A percentile compares a stretch with the other conserved stretches of the same genome.
Evolutionary conservation across 75 land plant species (phyloP).

Genomic region (Cupressus sempervirens): DNA sequence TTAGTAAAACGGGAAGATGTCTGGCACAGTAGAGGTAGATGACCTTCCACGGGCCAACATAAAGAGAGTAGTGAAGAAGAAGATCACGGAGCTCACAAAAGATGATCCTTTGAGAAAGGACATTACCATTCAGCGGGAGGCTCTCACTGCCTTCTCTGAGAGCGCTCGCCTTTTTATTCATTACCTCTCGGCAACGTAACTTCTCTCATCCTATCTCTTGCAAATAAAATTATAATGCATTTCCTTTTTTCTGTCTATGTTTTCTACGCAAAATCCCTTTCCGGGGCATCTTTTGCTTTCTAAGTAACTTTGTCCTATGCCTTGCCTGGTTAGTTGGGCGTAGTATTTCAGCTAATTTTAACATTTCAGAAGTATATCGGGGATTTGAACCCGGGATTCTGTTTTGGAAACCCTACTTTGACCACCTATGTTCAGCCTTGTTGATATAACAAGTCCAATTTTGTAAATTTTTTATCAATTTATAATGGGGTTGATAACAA

Average conservation of each 20-base stretch:
- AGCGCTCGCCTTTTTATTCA: constrained; percentile 89
- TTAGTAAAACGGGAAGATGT: neutral
- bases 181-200: constrained; percentile 90
- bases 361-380: neutral
- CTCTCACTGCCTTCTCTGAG: constrained; percentile 83
- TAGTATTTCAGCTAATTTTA: neutral
- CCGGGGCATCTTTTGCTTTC: no score
- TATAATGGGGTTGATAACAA: neutral
- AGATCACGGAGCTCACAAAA: constrained; percentile 45
- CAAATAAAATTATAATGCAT: neutral
- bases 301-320: neutral
- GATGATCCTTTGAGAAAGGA: constrained; percentile 30
- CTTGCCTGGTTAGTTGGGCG: neutral
- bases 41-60: constrained; percentile 79
- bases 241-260: neutral
- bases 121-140: constrained; percentile 56
- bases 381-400: neutral
- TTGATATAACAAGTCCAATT: neutral
- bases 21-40: constrained; percentile 32
- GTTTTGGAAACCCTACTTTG: neutral
- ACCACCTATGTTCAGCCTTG: neutral
- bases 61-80: constrained; percentile 82
- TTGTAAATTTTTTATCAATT: neutral
- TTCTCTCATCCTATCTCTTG: neutral
- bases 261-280: no score